phyloP scores from a whole-genome alignment of 2,329 filamentous ascomycete species.

The Aschersonia sp. region DNA sequence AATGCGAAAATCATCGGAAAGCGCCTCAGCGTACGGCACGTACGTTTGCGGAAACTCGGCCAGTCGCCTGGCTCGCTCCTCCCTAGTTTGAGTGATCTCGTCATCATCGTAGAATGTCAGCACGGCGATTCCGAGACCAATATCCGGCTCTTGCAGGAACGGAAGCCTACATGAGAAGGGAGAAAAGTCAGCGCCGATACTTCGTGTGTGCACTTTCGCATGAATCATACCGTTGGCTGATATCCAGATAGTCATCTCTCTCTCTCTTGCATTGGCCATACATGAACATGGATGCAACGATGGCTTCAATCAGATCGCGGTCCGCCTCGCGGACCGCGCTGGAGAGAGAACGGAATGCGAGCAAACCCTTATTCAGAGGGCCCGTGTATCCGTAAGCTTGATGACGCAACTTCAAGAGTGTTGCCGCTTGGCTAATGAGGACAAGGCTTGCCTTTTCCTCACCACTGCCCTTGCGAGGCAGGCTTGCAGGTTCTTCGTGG shows the following conservation, averaged over 20 bases:
- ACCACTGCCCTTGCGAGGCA: conserved; percentile 42
- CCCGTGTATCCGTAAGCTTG: conserved; percentile 84
- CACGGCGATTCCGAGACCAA: conserved; percentile 63
- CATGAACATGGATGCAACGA: conserved; percentile 67
- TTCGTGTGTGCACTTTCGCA: neutral
- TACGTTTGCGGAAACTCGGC: conserved; percentile 35
- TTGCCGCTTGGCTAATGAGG: conserved; percentile 75
- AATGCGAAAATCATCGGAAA: conserved; percentile 44
- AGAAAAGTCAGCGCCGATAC: too few species aligned
- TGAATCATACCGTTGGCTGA: conserved; percentile 51
- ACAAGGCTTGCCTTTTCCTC: conserved; percentile 66
- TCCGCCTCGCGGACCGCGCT: conserved; percentile 65
- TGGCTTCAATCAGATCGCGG: conserved; percentile 72
- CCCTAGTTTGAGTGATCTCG: conserved; percentile 37
- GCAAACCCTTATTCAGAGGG: conserved; percentile 75
- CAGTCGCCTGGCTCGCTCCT: conserved; percentile 28
- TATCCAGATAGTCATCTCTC: conserved; percentile 47
- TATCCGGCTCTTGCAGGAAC: conserved; percentile 55
- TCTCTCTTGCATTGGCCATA: conserved; percentile 64
- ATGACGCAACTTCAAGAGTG: conserved; percentile 69
- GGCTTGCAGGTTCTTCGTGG: conserved; percentile 38
- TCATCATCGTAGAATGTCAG: conserved; percentile 69
- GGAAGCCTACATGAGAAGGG: conserved; percentile 33
- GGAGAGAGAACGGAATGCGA: conserved; percentile 75
- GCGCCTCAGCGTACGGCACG: conserved; percentile 43